Evolutionary conservation across 108 stramenopile genomes (phyloP), one percentile per base, ranked within the genome.

Genomic region (Aurantiochytrium sp.): DNA sequence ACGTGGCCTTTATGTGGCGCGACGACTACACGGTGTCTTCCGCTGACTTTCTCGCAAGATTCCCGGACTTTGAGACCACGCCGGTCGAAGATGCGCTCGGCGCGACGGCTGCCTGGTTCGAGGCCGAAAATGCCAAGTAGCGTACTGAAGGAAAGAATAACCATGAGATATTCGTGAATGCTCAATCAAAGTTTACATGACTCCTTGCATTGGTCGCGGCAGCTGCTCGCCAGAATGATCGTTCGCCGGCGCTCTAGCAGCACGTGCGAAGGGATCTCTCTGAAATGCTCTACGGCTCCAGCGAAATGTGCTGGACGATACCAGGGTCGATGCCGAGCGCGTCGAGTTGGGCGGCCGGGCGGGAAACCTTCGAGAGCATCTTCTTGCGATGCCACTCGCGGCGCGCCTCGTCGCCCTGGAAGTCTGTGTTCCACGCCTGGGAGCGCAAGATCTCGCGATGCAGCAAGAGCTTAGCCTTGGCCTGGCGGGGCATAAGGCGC

Each of bases 321-420:
- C 89, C 89, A 19, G 24, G 39, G 30, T 65, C 39, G 17, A 89
- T 42, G 17, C 90, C 89, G 22, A 90, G 87, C 41, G 85, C 90
- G 24, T 15, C 4, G 87, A 90, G 89, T 53, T 90, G 90, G 30
- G 88, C 73, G 19, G 89, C 89, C 17, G 90, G 86, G 32, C 90
- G 87, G 19, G 85, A 86, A 24, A 37, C 22, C 81, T 90, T 90
- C 88, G 88, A 89, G 52, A 85, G 86, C 90, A 90, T 90, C 90
- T 90, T 90, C 2, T 87, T 41, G 69, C 45, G 87, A 45, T 90
- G 90, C 89, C 89, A 90, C 24, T 34, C 37, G 37, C 87, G 85
- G 19, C 90, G 69, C 4, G 87, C 89, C 30, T 89, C 87, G 55
- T 90, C 90, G 50, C 3, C 50, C 54, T 85, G 65, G 87, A 89